Evolutionary conservation across 805 yeast species (phyloP).

Genomic region (Millerago galiae): DNA sequence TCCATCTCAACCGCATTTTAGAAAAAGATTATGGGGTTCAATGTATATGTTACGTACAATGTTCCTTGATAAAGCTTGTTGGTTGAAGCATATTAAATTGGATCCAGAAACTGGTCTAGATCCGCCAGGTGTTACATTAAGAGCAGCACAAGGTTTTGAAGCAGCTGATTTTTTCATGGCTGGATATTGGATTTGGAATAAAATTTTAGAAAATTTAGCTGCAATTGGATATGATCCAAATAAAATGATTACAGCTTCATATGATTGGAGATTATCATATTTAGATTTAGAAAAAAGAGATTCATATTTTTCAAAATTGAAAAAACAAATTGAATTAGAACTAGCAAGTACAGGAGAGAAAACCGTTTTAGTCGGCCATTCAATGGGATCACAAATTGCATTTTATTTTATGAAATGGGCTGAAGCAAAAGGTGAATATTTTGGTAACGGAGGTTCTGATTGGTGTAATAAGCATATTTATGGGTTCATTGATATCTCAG

Average conservation of each 20-base stretch:
- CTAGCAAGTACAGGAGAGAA: conserved; percentile 51
- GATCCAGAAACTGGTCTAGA: conserved; percentile 91
- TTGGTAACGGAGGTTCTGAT: conserved; percentile 83
- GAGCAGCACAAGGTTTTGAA: conserved; percentile 95
- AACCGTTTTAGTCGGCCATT: conserved; percentile 78
- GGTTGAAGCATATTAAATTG: conserved; percentile 87
- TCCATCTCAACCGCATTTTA: conserved; percentile 75
- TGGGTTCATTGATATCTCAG: conserved; percentile 81
- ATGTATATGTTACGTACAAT: conserved; percentile 90
- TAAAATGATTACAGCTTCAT: conserved; percentile 84
- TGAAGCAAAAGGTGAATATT: conserved; percentile 74
- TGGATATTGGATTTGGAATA: conserved; percentile 99
- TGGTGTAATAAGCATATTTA: conserved; percentile 89
- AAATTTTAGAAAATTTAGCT: conserved; percentile 87
- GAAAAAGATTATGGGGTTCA: conserved; percentile 95
- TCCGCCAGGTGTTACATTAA: conserved; percentile 70
- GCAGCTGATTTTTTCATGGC: conserved; percentile 95
- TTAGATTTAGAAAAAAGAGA: conserved; percentile 85
- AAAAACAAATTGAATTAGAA: conserved; percentile 62
- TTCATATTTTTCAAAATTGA: conserved; percentile 73
- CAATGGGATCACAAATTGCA: conserved; percentile 93
- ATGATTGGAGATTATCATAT: conserved; percentile 94
- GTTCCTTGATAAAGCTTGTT: conserved; percentile 86
- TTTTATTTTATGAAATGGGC: conserved; percentile 94
- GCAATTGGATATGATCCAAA: conserved; percentile 92